These are phyloP conservation scores for Nemania sp. DNA, from an alignment of 2,329 filamentous ascomycete genomes.

Conservation along the genomic window DNA sequence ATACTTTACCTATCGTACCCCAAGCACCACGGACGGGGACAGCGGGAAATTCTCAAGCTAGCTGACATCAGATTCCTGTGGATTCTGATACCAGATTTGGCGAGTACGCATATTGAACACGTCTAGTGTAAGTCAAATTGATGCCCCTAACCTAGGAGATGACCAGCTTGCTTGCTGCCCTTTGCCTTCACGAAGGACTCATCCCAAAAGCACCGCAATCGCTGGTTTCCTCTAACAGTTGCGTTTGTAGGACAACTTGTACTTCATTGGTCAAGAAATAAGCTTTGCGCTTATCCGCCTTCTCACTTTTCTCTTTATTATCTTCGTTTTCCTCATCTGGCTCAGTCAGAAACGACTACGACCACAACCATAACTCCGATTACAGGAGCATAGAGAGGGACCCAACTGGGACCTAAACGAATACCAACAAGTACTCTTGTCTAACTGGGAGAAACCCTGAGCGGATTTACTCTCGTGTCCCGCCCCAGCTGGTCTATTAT, in stretches of 20 bases:
- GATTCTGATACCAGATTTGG: conserved; percentile 2
- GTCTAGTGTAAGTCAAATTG: conserved; percentile 7
- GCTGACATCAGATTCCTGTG: conserved; percentile 5
- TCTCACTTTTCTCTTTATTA: not conserved
- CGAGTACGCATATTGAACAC: not conserved
- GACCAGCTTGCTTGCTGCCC: not conserved
- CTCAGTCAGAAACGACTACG: not conserved
- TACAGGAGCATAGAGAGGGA: not conserved
- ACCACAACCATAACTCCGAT: not conserved
- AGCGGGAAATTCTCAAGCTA: not conserved
- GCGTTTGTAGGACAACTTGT: conserved; percentile 31
- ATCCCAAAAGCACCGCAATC: not conserved
- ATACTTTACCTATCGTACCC: not conserved
- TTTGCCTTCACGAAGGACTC: not conserved
- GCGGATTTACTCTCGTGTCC: no score
- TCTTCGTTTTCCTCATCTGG: not conserved
- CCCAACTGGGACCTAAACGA: not conserved
- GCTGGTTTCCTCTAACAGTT: conserved; percentile 19
- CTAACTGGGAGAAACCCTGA: no score
- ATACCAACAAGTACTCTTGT: no score
- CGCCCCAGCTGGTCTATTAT: no score
- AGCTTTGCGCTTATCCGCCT: conserved; percentile 5
- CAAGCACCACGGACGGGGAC: not conserved
- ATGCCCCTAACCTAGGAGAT: no score
- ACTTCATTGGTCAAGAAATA: conserved; percentile 21